Evolutionary conservation across 2,329 filamentous ascomycete genomes (phyloP).

Genomic region (Alternaria solani): DNA sequence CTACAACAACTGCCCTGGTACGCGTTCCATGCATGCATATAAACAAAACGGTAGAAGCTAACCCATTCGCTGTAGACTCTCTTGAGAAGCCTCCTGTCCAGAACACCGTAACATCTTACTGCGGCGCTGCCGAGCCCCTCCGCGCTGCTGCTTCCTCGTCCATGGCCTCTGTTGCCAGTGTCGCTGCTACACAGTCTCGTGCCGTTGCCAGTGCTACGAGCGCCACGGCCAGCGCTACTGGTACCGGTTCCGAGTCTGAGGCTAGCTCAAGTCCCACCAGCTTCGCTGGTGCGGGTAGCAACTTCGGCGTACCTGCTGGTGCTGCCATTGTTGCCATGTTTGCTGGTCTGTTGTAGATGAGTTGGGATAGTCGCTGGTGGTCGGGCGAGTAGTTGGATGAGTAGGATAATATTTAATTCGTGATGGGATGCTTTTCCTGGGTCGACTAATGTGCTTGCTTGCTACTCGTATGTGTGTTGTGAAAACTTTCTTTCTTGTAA

Average conservation of each 20-base stretch:
- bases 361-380: not conserved
- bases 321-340: conserved; percentile 37
- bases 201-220: conserved; percentile 14
- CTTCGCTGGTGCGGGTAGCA: conserved; percentile 29
- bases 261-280: conserved; percentile 9
- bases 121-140: conserved; percentile 53
- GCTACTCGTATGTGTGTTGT: not conserved
- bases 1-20: conserved; percentile 69
- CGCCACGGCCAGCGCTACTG: conserved; percentile 2
- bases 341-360: conserved; percentile 26
- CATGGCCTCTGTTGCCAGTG: conserved; percentile 25
- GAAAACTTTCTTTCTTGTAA: not conserved
- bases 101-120: conserved; percentile 50
- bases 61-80: conserved; percentile 40
- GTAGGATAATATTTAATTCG: conserved; percentile 15
- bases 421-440: not conserved
- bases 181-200: conserved; percentile 29
- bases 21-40: too few relatives aligned
- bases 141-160: conserved; percentile 31
- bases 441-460: not conserved
- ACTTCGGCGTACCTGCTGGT: conserved; percentile 24
- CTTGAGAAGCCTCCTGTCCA: conserved; percentile 43
- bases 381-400: not conserved
- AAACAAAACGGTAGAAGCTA: too few relatives aligned
- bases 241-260: not conserved